Evolutionary conservation across 2,329 filamentous ascomycete species (phyloP), one percentile per base, ranked within the genome.

Genomic region (Elsinoe batatas): DNA sequence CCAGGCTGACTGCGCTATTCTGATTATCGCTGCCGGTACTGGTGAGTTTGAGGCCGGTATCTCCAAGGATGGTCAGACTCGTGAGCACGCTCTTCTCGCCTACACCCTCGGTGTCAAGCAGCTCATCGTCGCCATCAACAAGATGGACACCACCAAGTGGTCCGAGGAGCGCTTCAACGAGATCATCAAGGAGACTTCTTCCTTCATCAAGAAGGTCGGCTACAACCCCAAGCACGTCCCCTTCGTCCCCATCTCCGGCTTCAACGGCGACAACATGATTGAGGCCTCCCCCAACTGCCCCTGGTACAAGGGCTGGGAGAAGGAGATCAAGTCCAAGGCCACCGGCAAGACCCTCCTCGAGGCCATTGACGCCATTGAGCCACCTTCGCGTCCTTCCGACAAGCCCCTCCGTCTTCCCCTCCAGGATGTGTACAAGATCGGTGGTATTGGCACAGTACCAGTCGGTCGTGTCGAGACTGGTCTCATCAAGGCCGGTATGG

Each of bases 31-130:
- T 71, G 90, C 93, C 73, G 93, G 93, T 83, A 95, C 90, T 89
- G 93, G 93, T 96, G 93, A 98, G 85, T 98, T 98, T 86, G 93
- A 98, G 86, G 93, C 93, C 87, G 93, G 93, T 97, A 98, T 98
- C 88, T 97, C 93, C 86, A 98, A 98, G 89, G 93, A 97, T 89
- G 93, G 93, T 78, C 93, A 98, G 88, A 98, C 93, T 70, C 93
- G 93, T 88, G 93, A 98, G 90, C 93, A 98, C 88, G 93, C 93
- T 79, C 88, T 98, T 71, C 91, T 98, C 74, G 91, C 93, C 77
- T 97, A 93, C 88, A 97, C 93, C 77, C 88, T 98, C 62, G 93
- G 93, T 93, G 93, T 98, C 73, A 91, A 88, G 83, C 91, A 98
- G 85, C 89, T 98, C 82, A 97, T 98, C 74, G 91, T 97, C 71